Conservation (phyloP, 2,329 filamentous ascomycete genomes). For the Apiospora marii region DNA sequence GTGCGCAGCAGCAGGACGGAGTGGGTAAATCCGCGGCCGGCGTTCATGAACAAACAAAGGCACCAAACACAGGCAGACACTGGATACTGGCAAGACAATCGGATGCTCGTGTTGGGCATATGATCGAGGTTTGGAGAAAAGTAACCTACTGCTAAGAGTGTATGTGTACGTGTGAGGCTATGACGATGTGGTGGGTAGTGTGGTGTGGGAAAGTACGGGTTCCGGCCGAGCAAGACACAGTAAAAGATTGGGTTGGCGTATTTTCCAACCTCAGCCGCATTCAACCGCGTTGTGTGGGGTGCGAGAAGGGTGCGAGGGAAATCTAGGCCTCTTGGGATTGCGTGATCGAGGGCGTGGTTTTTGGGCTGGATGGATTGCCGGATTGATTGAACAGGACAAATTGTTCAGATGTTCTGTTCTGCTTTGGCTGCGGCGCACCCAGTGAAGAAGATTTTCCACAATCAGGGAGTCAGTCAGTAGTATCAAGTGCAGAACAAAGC, state of each 20-base stretch:
- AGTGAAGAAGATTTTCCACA: not conserved
- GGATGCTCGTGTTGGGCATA: not conserved
- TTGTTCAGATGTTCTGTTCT: not conserved
- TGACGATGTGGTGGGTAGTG: constrained; percentile 23
- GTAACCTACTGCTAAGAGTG: constrained; percentile 7
- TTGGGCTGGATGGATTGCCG: not conserved
- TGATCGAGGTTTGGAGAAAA: not conserved
- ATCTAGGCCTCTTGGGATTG: constrained; percentile 7
- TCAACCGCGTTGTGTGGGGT: constrained; percentile 8
- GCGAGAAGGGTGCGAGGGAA: not conserved
- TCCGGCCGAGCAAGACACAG: constrained; percentile 4
- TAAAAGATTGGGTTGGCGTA: constrained; percentile 14
- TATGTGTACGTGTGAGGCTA: constrained; percentile 19
- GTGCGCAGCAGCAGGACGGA: not conserved
- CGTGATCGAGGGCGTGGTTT: not conserved
- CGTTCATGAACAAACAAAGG: not conserved
- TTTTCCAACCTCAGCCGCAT: constrained; percentile 19
- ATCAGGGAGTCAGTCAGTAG: not conserved
- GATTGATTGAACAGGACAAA: not conserved
- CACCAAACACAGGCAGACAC: not conserved
- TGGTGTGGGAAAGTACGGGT: constrained; percentile 9
- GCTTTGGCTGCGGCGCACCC: not conserved
- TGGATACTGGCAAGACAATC: not conserved
- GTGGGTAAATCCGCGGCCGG: constrained; percentile 1
- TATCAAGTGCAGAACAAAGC: constrained; percentile 11